Base-by-base conservation (phyloP, 2,329 filamentous ascomycete genomes). In the Monosporascus cannonballus region DNA sequence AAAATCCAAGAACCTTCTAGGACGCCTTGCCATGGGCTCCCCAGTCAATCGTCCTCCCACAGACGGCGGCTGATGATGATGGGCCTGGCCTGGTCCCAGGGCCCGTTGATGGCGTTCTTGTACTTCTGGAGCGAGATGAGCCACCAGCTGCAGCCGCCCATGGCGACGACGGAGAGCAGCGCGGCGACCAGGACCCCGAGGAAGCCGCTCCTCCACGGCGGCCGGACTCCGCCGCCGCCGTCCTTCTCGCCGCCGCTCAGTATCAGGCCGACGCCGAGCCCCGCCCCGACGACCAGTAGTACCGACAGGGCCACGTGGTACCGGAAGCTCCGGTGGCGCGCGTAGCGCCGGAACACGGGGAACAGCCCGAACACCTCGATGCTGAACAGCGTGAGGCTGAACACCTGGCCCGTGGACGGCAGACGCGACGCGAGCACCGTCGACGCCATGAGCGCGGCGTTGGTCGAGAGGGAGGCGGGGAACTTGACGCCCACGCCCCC, bases 141-240 rank as follows among this genome's bases (percentile, higher is more conserved):
- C 92, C 94, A 97, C 93, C 92, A 97, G 67, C 90, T 96, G 69
- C 92, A 96, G 14, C 91, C 87, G 2, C 93, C 94, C 84, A 96
- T 96, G 2, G 85, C 85, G 51, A 96, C 69, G 4, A 85, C 83
- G 0, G 88, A 86, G 22, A 90, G 76, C 9, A 93, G 64, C n/a
- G 84, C 81, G 5, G 90, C 90, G 6, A 96, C 75, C 1, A 93
- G 69, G 58, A 90, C 85, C 14, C 94, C 94, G 3, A 89, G 74
- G 24, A 93, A 62, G 18, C 77, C 79, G 51, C 74, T 76, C 66
- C 73, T 78, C 78, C 78, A 82, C 15, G 76, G 72, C 71, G 73
- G 38, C 17, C 6, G 18, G 38, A 17, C 17, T n/a, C 38, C 38
- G 2, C 17, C 6, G 18, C 38, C 62, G 25, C 56, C 76, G 11